Evolutionary conservation across 768 basidiomycete genomes (phyloP), one percentile per base, ranked within the genome.

Genomic region (Boletus sp.): DNA sequence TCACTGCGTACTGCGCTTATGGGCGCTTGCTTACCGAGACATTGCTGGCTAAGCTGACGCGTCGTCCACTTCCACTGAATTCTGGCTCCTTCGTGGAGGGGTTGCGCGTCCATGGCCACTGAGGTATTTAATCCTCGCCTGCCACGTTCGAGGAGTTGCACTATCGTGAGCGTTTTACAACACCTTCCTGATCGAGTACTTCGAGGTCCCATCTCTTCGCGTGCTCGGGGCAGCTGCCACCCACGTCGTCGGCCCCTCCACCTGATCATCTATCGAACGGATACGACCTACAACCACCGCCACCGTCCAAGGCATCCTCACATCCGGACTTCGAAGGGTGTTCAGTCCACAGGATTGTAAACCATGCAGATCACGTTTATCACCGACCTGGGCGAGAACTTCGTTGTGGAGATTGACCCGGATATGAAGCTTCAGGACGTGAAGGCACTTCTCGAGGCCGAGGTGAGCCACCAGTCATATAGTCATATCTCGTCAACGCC

Each of bases 371-470:
- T 91, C 51, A 90, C 88, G 2, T 88, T 91, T 65, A 72, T 83
- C 41, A 88, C 76, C 46, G 88, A 90, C 58, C 57, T 79, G 21
- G 88, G 88, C 8, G 76, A 84, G 52, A 74, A 78, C 1, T 89
- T 81, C 61, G 64, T 72, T 38, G 74, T 96, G 47, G 95, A 98
- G 66, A 91, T 97, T 61, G 92, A 94, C 73, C 81, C 90, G 1
- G 80, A 79, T 50, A 94, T 98, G 90, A 85, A 91, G 70, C 81
- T 98, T 29, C 90, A 92, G 76, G 89, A 95, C 69, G 85, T 98
- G 35, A 88, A 88, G 81, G 96, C 92, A 13, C 77, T 98, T 50
- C 78, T 97, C n/a, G 93, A 97, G 72, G 95, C 88, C 0, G 95
- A 98, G 83, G 96, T 93, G 68, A 69, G 85, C 68, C n/a, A 40